Conservation (phyloP, 805 yeast genomes). For the Kockiozyma suomiensis region DNA sequence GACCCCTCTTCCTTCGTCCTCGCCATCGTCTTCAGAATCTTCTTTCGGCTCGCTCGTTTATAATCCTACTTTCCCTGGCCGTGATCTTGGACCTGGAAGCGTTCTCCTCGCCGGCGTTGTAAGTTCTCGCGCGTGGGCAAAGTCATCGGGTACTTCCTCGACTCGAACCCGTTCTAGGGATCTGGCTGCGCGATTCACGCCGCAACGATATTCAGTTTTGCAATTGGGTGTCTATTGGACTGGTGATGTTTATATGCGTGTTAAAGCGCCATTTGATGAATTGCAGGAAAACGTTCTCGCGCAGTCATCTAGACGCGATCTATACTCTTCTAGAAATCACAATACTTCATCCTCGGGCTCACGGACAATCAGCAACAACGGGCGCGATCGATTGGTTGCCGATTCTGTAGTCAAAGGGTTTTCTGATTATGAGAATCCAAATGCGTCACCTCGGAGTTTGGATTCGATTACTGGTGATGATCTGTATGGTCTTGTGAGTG, state of each 20-base stretch:
- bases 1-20: neutral
- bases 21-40: no score
- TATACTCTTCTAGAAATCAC: neutral
- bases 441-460: neutral
- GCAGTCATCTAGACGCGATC: neutral
- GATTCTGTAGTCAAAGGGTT: no score
- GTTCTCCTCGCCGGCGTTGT: constrained; percentile 13
- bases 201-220: neutral
- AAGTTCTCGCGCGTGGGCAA: neutral
- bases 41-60: neutral
- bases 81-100: neutral
- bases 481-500: neutral
- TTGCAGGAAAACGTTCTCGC: neutral
- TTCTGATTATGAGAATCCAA: neutral
- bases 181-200: neutral
- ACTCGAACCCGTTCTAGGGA: neutral
- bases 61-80: constrained; percentile 14
- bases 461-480: constrained; percentile 5
- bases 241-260: constrained; percentile 6
- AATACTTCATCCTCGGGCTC: neutral
- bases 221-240: constrained; percentile 1
- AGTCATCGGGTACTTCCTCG: neutral
- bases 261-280: constrained; percentile 4
- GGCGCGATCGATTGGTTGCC: neutral
- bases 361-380: neutral